Evolutionary conservation across 495 filamentous ascomycete genomes (phyloP).

Genomic region (Copromyces sp.): DNA sequence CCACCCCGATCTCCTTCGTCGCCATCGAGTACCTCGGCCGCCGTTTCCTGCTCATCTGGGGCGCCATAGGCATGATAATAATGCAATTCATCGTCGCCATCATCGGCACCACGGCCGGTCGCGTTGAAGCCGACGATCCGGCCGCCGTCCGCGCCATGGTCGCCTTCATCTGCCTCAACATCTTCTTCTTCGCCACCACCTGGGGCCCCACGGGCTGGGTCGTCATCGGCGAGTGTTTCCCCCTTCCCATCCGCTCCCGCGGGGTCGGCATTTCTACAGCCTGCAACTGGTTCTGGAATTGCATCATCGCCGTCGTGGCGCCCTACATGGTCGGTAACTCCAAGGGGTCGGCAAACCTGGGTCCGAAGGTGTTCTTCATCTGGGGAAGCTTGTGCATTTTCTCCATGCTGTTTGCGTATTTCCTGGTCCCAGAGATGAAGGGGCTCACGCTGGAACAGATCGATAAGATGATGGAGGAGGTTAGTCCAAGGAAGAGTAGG

Average conservation of each 20-base stretch:
- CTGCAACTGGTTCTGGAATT: slow-evolving; percentile 85
- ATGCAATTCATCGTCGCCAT: slow-evolving; percentile 77
- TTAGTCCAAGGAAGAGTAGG: slow-evolving; percentile 51
- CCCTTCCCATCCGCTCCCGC: slow-evolving; percentile 69
- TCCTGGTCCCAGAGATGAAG: slow-evolving; percentile 77
- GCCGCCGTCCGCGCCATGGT: slow-evolving; percentile 53
- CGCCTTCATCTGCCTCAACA: slow-evolving; percentile 73
- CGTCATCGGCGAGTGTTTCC: slow-evolving; percentile 77
- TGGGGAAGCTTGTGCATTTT: slow-evolving; percentile 58
- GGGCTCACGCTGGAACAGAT: slow-evolving; percentile 80
- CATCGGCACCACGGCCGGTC: slow-evolving; percentile 49
- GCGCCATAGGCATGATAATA: slow-evolving; percentile 66
- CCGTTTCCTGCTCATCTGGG: slow-evolving; percentile 64
- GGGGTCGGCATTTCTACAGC: slow-evolving; percentile 73
- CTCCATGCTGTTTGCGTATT: slow-evolving; percentile 61
- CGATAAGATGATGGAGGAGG: slow-evolving; percentile 79
- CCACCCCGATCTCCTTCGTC: slow-evolving; percentile 71
- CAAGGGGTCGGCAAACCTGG: slow-evolving; percentile 57
- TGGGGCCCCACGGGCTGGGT: slow-evolving; percentile 78
- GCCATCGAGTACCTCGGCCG: slow-evolving; percentile 73
- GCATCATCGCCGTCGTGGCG: slow-evolving; percentile 58
- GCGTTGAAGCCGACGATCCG: slow-evolving; percentile 38
- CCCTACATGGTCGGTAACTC: slow-evolving; percentile 63
- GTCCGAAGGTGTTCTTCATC: slow-evolving; percentile 66
- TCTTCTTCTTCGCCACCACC: slow-evolving; percentile 68